Conservation (phyloP, 1,284 basidiomycete species). For the Microbotryum intermedium region DNA sequence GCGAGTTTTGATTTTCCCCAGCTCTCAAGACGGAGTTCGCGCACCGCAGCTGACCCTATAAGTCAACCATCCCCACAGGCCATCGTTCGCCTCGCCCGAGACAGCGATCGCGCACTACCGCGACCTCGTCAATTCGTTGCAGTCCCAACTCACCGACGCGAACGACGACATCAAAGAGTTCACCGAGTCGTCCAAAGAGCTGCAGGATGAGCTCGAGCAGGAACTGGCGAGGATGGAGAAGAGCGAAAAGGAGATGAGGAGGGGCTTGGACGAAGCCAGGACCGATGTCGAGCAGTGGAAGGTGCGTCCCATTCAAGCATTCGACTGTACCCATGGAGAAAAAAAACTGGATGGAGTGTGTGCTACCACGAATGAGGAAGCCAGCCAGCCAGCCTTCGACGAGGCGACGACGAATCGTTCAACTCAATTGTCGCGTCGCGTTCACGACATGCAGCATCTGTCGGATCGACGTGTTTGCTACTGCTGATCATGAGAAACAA, state of each 20-base stretch:
- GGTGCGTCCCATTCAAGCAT: slow-evolving; percentile 46
- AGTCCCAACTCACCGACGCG: slow-evolving; percentile 27
- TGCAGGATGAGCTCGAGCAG: slow-evolving; percentile 84
- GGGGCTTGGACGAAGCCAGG: slow-evolving; percentile 64
- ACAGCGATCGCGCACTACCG: slow-evolving; percentile 24
- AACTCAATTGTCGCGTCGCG: too few relatives aligned
- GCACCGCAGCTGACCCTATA: too few relatives aligned
- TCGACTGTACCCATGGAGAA: neutral
- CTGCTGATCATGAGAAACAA: neutral
- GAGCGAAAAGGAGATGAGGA: slow-evolving; percentile 67
- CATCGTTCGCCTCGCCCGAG: slow-evolving; percentile 9
- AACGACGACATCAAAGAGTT: slow-evolving; percentile 58
- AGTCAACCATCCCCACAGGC: too few relatives aligned
- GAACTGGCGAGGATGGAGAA: slow-evolving; percentile 81
- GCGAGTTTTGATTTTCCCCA: too few relatives aligned
- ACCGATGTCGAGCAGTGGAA: slow-evolving; percentile 85
- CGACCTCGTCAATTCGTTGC: slow-evolving; percentile 10
- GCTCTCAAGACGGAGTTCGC: too few relatives aligned
- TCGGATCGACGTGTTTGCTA: too few relatives aligned
- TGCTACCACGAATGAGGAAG: neutral
- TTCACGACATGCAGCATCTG: too few relatives aligned
- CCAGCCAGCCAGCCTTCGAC: too few relatives aligned
- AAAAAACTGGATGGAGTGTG: neutral
- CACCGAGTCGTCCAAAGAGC: slow-evolving; percentile 78
- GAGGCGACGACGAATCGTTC: too few relatives aligned